phyloP scores from a whole-genome alignment of 331 rosid species.

The Quercus tomentella region DNA sequence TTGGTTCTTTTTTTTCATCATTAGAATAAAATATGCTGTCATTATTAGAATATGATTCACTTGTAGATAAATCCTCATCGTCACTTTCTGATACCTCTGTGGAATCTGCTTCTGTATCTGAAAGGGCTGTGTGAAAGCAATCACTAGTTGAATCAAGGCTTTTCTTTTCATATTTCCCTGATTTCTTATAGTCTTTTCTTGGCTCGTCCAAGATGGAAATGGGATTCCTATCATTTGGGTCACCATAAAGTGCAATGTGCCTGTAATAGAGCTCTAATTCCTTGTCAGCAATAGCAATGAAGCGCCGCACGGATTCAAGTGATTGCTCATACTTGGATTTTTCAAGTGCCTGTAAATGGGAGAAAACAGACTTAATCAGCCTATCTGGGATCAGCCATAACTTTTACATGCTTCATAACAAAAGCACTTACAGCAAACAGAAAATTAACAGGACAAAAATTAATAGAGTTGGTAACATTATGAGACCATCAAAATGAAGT shows the following conservation, averaged over 20 bases:
- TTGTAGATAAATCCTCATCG: constrained; percentile 22
- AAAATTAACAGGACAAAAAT: neutral
- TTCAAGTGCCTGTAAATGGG: constrained; percentile 71
- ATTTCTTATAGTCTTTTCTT: constrained; percentile 21
- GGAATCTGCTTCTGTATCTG: constrained; percentile 38
- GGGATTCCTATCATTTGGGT: constrained; percentile 63
- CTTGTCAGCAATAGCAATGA: constrained; percentile 78
- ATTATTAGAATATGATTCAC: constrained; percentile 61
- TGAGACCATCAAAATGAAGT: neutral
- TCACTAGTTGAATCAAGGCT: constrained; percentile 20
- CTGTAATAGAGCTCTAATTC: constrained; percentile 79
- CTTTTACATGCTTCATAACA: constrained; percentile 1
- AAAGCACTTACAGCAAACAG: neutral
- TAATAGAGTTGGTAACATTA: neutral
- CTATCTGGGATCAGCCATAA: neutral
- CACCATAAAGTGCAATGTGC: constrained; percentile 80
- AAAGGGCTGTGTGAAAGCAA: constrained; percentile 27
- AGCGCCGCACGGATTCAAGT: constrained; percentile 72
- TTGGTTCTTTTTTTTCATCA: constrained; percentile 27
- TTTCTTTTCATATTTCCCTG: constrained; percentile 20
- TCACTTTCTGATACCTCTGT: constrained; percentile 35
- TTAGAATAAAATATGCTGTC: constrained; percentile 27
- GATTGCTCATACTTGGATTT: constrained; percentile 90
- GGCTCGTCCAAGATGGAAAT: constrained; percentile 51
- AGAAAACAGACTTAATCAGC: neutral